Evolutionary conservation across 805 yeast species (phyloP).

Genomic region (Komagataella pastoris): DNA sequence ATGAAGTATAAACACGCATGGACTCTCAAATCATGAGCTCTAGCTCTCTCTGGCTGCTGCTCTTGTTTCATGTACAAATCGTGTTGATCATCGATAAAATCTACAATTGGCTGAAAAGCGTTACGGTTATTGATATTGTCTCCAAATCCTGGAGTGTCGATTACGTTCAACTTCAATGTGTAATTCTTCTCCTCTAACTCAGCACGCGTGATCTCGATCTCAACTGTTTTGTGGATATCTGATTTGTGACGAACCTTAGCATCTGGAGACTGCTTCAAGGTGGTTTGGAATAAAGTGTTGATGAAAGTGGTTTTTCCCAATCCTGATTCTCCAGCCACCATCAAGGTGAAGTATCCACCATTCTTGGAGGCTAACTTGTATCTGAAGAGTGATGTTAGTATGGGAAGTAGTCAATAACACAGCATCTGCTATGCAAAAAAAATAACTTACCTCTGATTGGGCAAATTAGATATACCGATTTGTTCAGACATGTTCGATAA

Average conservation of each 20-base stretch:
- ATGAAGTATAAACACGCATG: conserved; percentile 86
- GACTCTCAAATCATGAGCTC: conserved; percentile 69
- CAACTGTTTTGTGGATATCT: conserved; percentile 58
- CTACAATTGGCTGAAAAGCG: conserved; percentile 78
- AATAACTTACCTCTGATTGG: conserved; percentile 50
- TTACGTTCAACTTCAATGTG: conserved; percentile 59
- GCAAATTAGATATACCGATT: conserved; percentile 60
- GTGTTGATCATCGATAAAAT: conserved; percentile 86
- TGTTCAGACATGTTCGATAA: conserved; percentile 25
- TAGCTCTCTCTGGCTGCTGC: conserved; percentile 69
- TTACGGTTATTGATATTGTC: conserved; percentile 77
- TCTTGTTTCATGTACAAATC: conserved; percentile 83
- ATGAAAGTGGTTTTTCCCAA: conserved; percentile 87
- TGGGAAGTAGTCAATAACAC: conserved; percentile 3
- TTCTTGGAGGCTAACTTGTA: conserved; percentile 64
- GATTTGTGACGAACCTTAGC: conserved; percentile 42
- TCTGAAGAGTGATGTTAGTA: conserved; percentile 15
- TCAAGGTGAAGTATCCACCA: conserved; percentile 66
- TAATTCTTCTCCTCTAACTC: conserved; percentile 76
- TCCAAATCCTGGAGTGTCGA: conserved; percentile 93
- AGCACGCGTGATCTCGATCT: conserved; percentile 70
- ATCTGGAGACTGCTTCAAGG: conserved; percentile 46
- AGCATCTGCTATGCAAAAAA: background rate
- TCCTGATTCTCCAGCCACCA: conserved; percentile 89
- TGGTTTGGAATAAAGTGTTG: conserved; percentile 72